phyloP scores from a whole-genome alignment of 805 yeast species.

The Yarrowia sp. region DNA sequence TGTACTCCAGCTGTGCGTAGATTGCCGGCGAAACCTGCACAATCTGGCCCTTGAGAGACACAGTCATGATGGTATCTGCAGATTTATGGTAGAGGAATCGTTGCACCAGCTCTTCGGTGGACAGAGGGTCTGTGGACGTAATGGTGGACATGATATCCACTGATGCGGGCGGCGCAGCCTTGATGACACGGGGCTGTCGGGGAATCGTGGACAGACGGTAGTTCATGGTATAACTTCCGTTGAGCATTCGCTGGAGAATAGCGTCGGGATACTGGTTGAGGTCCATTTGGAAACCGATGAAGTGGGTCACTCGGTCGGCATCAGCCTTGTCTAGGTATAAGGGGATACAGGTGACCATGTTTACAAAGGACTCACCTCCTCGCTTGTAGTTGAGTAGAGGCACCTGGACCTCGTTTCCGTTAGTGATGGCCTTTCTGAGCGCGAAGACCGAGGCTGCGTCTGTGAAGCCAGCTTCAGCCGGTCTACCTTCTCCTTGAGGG shows the following conservation, averaged over 20 bases:
- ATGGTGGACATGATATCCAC: constrained; percentile 33
- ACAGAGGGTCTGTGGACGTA: constrained; percentile 7
- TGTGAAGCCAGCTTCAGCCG: constrained; percentile 20
- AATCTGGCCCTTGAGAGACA: constrained; percentile 31
- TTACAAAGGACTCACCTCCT: constrained; percentile 37
- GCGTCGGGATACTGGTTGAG: constrained; percentile 39
- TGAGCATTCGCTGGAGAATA: constrained; percentile 35
- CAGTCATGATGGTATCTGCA: constrained; percentile 26
- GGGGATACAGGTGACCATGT: constrained; percentile 35
- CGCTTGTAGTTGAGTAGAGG: constrained; percentile 35
- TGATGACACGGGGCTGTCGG: constrained; percentile 18
- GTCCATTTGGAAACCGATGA: constrained; percentile 36
- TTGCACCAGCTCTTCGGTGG: constrained; percentile 35
- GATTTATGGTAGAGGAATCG: constrained; percentile 37
- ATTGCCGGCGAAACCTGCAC: constrained; percentile 16
- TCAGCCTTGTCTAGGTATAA: constrained; percentile 12
- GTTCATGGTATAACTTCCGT: constrained; percentile 36
- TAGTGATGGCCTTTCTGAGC: constrained; percentile 11
- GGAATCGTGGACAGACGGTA: constrained; percentile 31
- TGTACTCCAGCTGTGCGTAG: constrained; percentile 22
- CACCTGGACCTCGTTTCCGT: constrained; percentile 25
- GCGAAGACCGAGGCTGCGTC: constrained; percentile 32
- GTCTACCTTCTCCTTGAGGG: constrained; percentile 14
- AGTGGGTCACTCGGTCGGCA: constrained; percentile 26
- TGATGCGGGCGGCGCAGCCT: not conserved